Evolutionary conservation across 2,329 filamentous ascomycete genomes (phyloP).

Genomic region (Alternaria sp.): DNA sequence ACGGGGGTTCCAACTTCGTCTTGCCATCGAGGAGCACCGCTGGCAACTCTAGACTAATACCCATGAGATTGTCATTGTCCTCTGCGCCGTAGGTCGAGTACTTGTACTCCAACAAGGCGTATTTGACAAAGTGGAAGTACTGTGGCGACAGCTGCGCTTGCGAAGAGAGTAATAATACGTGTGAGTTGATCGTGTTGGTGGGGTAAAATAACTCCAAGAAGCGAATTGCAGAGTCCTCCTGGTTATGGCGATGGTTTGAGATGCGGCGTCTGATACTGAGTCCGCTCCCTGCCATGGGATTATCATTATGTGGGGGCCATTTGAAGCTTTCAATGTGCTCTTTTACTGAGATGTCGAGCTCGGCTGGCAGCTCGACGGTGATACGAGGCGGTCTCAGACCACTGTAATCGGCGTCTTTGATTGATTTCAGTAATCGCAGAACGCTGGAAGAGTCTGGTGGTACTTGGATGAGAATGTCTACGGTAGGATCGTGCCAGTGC

Average conservation of each 20-base stretch:
- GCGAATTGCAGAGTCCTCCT: slow-evolving; percentile 76
- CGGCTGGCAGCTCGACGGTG: slow-evolving; percentile 81
- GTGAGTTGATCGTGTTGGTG: slow-evolving; percentile 66
- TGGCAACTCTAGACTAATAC: slow-evolving; percentile 82
- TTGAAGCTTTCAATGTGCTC: slow-evolving; percentile 69
- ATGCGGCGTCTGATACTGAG: slow-evolving; percentile 81
- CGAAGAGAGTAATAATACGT: slow-evolving; percentile 85
- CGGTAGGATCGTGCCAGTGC: slow-evolving; percentile 78
- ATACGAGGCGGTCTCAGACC: slow-evolving; percentile 75
- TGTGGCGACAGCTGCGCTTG: slow-evolving; percentile 80
- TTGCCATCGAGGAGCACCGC: slow-evolving; percentile 69
- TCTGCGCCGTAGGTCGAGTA: slow-evolving; percentile 67
- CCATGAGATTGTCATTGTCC: slow-evolving; percentile 69
- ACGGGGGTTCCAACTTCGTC: slow-evolving; percentile 62
- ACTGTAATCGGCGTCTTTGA: slow-evolving; percentile 78
- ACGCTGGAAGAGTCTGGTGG: slow-evolving; percentile 76
- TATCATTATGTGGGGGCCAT: slow-evolving; percentile 69
- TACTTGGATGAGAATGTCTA: slow-evolving; percentile 88
- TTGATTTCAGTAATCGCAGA: slow-evolving; percentile 77
- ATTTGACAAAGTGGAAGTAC: slow-evolving; percentile 89
- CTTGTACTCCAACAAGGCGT: slow-evolving; percentile 77
- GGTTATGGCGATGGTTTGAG: slow-evolving; percentile 64
- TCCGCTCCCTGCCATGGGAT: slow-evolving; percentile 43
- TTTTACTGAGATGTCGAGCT: slow-evolving; percentile 71
- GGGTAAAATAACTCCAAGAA: slow-evolving; percentile 93